A percentile compares a stretch with the other conserved stretches of the same genome.
Evolutionary conservation across 805 yeast species (phyloP).

Genomic region (Brettanomyces anomalus): DNA sequence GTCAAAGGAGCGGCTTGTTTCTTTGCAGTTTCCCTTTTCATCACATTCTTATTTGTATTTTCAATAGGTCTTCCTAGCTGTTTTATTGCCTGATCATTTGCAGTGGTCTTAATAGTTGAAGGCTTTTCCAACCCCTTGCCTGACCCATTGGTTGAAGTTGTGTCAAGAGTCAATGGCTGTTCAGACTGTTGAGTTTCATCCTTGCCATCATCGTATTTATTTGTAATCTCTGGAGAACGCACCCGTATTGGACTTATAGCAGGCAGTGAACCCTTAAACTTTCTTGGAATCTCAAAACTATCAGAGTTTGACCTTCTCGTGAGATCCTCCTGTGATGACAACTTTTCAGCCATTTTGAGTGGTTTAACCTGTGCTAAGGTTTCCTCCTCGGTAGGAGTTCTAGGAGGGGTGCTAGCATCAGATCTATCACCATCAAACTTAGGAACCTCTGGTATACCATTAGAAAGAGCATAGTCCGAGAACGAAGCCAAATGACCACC

Average conservation of each 20-base stretch:
- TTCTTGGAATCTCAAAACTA: not conserved
- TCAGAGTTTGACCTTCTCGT: not conserved
- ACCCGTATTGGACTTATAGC: conserved; percentile 1
- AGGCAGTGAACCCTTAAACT: not conserved
- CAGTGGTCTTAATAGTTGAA: too few relatives aligned
- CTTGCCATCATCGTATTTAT: not conserved
- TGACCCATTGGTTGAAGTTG: too few relatives aligned
- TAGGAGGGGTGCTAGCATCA: not conserved
- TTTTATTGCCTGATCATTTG: too few relatives aligned
- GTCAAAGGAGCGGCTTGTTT: not conserved
- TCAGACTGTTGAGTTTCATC: too few relatives aligned
- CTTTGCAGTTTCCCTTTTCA: not conserved
- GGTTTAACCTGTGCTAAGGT: conserved; percentile 51
- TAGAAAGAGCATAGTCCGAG: not conserved
- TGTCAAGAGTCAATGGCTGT: too few relatives aligned
- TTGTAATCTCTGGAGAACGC: not conserved
- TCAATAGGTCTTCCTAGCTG: too few relatives aligned
- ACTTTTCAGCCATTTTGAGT: conserved; percentile 54
- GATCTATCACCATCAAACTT: not conserved
- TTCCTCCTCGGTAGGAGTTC: conserved; percentile 7
- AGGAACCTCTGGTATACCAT: not conserved
- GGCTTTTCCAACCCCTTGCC: too few relatives aligned
- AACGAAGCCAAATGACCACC: not conserved
- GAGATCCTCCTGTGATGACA: conserved; percentile 13
- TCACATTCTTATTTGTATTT: too few relatives aligned